Base-by-base conservation (phyloP, 2,329 filamentous ascomycete genomes). In the Amesomyces nigricolor region DNA sequence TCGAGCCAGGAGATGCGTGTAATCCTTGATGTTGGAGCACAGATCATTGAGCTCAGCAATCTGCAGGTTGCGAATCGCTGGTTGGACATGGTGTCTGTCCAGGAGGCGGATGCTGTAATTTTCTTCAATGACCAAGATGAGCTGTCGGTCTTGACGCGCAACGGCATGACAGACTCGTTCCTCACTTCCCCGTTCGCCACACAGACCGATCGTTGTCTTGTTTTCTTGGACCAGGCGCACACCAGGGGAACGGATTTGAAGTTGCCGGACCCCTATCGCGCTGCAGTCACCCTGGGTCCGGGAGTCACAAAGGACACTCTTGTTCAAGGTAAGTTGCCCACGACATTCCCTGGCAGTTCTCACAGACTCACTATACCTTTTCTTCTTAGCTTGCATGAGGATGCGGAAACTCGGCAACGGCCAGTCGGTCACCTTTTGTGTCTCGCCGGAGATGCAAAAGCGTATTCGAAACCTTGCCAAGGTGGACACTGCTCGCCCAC, bases 371-470 rank as follows among this genome's bases (percentile, higher is more conserved):
- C 51, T 60, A 8, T 22, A 30, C 7, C 13, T 22, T 13, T 9
- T 1, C 19, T 46, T 62, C 10, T 16, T 48, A 81, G 85, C 84
- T 0, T 87, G 84, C 56, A 88, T 87, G 83, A 69, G 87, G n/a
- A 83, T 90, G 79, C 69, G 86, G 10, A 81, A 85, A 56, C 73
- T 91, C 0, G 87, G 85, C 0, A 70, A 80, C 2, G 85, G 85
- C 0, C 86, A 91, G 61, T 82, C 80, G 0, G 77, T 89, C 0
- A 70, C 79, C 0, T 88, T 88, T 49, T 81, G 77, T 52, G 68
- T 83, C 1, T 76, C 82, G 0, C 64, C 73, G 1, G 86, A 89
- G 55, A 81, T 89, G 3, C 69, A 78, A 10, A 67, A 50, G 40
- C 55, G 56, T 2, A 56, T 62, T 11, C 64, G 0, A 80, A 79